Conservation (phyloP, 495 filamentous ascomycete species). For the Penicillium flavigenum region DNA sequence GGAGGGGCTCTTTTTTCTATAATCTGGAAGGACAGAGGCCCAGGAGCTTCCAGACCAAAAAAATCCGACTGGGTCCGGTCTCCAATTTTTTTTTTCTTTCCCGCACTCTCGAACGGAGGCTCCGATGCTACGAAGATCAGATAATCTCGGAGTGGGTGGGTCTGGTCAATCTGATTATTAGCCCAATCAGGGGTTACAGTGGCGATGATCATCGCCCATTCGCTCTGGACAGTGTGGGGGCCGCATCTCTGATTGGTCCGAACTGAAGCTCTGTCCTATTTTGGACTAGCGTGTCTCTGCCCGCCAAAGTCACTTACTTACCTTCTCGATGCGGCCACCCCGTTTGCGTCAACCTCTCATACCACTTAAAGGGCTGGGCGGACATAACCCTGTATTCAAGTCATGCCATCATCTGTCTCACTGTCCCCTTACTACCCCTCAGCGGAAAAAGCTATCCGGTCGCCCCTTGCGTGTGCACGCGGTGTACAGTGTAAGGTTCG, state of each 20-base stretch:
- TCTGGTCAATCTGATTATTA: not conserved
- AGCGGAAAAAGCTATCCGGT: not conserved
- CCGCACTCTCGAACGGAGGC: not conserved
- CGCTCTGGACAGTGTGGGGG: not conserved
- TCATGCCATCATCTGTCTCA: not conserved
- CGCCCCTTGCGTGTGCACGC: not conserved
- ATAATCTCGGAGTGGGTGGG: not conserved
- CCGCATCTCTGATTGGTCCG: not conserved
- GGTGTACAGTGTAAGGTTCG: not conserved
- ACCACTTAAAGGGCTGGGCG: not conserved
- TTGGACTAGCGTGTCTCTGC: not conserved
- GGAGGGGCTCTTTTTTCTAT: not conserved
- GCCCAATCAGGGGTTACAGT: slow-evolving; percentile 1
- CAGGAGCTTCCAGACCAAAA: not conserved
- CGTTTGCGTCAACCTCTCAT: not conserved
- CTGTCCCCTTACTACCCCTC: not conserved
- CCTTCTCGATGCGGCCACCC: not conserved
- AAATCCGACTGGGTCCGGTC: not conserved
- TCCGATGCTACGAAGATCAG: slow-evolving; percentile 10
- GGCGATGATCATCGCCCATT: not conserved
- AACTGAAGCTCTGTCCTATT: not conserved
- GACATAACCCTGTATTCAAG: not conserved
- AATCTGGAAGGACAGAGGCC: not conserved
- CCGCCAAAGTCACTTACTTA: not conserved
- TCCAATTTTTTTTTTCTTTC: slow-evolving; percentile 3